Evolutionary conservation across 805 yeast species (phyloP).

Genomic region (Candida maltosa): DNA sequence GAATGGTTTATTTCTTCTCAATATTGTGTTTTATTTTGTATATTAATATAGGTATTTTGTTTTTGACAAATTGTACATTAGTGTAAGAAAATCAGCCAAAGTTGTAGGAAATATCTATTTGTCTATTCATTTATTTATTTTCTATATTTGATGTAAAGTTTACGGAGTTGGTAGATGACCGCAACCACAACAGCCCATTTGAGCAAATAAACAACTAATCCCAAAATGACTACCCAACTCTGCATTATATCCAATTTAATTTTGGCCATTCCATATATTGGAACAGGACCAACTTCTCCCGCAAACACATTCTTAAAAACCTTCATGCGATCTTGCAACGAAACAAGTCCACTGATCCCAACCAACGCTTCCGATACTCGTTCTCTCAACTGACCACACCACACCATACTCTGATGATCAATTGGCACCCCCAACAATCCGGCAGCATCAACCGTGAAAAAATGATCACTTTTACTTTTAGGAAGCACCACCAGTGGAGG

Average conservation of each 20-base stretch:
- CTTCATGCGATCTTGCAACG: conserved; percentile 55
- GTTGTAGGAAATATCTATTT: not conserved
- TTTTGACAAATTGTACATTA: not conserved
- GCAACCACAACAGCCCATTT: not conserved
- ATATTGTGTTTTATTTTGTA: conserved; percentile 8
- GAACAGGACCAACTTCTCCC: conserved; percentile 2
- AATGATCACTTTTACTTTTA: conserved; percentile 61
- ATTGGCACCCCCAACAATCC: conserved; percentile 87
- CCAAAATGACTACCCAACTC: not conserved
- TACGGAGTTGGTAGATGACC: not conserved
- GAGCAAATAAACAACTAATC: no score
- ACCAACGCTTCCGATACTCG: conserved; percentile 57
- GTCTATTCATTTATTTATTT: not conserved
- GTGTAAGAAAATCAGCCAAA: not conserved
- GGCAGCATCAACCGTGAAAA: conserved; percentile 72
- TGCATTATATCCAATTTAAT: not conserved
- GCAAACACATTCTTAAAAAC: conserved; percentile 60
- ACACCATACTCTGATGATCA: conserved; percentile 91
- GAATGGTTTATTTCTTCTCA: conserved; percentile 1
- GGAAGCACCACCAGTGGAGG: no score
- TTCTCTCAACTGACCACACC: conserved; percentile 88
- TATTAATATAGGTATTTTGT: conserved; percentile 7
- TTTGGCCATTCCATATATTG: not conserved
- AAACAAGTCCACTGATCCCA: conserved; percentile 49
- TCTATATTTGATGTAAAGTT: not conserved